phyloP scores from a whole-genome alignment of 306 rosid species.

The Trichosanthes truncata region DNA sequence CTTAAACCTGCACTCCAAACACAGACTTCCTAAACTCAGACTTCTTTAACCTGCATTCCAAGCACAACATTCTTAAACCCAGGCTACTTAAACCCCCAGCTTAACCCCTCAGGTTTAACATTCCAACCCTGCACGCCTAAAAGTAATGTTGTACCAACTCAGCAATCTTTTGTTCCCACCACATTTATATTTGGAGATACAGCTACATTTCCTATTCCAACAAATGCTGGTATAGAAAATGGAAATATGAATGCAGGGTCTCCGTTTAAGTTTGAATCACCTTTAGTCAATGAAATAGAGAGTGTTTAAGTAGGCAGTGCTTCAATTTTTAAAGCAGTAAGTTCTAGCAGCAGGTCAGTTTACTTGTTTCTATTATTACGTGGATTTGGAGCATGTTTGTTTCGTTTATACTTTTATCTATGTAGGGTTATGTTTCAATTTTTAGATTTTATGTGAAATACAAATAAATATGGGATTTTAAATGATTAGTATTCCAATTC shows the following conservation, averaged over 20 bases:
- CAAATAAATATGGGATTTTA: too few species aligned
- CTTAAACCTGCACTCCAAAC: too few species aligned
- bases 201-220: neutral
- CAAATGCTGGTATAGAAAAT: constrained; percentile 9
- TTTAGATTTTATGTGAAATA: too few species aligned
- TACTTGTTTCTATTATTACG: neutral
- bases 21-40: too few species aligned
- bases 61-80: too few species aligned
- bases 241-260: constrained; percentile 24
- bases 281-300: constrained; percentile 23
- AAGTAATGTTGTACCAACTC: constrained; percentile 25
- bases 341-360: constrained; percentile 57
- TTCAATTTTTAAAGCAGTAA: constrained; percentile 31
- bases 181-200: constrained; percentile 10
- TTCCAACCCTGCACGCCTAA: too few species aligned
- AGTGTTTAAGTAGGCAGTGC: constrained; percentile 20
- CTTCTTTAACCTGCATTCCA: too few species aligned
- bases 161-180: constrained; percentile 1
- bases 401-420: too few species aligned
- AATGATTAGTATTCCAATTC: too few species aligned
- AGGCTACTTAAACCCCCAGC: too few species aligned
- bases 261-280: constrained; percentile 20
- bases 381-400: neutral
- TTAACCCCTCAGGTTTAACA: too few species aligned
- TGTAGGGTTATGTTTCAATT: too few species aligned